Conservation (phyloP, 768 basidiomycete genomes). For the Mycena amicta region DNA sequence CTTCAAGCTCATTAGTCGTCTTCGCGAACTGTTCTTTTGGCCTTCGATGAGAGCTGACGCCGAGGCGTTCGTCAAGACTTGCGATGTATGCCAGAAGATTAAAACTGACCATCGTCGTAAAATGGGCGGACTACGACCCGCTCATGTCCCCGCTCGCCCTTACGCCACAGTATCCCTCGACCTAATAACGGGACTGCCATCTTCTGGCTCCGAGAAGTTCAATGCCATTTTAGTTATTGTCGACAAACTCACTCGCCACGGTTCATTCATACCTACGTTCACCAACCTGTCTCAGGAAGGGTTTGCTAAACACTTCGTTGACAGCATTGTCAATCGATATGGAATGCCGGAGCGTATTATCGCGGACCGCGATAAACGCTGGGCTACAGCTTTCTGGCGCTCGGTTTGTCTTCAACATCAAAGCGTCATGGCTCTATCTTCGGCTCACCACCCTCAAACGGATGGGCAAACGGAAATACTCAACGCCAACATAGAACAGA, state of each 20-base stretch:
- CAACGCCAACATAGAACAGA: too few relatives aligned
- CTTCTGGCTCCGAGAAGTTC: conserved; percentile 22
- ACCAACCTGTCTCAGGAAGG: too few relatives aligned
- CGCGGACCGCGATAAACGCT: too few relatives aligned
- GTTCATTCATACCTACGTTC: too few relatives aligned
- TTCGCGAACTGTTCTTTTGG: conserved; percentile 5
- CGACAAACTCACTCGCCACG: too few relatives aligned
- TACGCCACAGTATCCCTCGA: not conserved
- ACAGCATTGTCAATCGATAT: conserved; percentile 1
- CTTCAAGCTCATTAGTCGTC: not conserved
- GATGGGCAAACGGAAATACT: too few relatives aligned
- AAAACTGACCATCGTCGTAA: too few relatives aligned
- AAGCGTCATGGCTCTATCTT: conserved; percentile 19
- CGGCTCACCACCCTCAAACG: too few relatives aligned
- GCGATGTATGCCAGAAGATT: conserved; percentile 11
- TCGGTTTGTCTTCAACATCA: not conserved
- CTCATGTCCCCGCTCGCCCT: not conserved
- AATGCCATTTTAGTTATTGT: conserved; percentile 22
- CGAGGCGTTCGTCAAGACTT: not conserved
- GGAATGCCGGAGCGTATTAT: too few relatives aligned
- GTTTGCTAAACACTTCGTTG: conserved; percentile 5
- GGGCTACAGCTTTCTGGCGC: too few relatives aligned
- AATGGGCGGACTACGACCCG: too few relatives aligned
- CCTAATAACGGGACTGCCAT: not conserved
- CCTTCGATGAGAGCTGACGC: not conserved